Conservation (phyloP, 805 yeast species). For the Kuraishia borneana region DNA sequence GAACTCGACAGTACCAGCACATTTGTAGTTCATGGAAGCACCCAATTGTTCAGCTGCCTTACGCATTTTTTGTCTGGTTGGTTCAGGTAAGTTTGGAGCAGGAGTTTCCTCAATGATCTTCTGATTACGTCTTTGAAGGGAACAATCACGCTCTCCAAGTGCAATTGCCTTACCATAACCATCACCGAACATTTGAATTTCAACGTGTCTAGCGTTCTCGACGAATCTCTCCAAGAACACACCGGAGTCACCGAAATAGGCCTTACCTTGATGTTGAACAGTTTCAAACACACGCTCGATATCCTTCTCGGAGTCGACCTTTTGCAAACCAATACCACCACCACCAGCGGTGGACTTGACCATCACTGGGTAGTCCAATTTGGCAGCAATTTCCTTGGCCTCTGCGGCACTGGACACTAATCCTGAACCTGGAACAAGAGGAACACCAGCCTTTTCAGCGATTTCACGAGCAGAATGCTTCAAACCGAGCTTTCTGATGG, state of each 20-base stretch:
- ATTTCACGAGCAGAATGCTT: slow-evolving; percentile 96
- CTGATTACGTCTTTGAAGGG: slow-evolving; percentile 94
- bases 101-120: slow-evolving; percentile 96
- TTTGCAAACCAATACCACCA: slow-evolving; percentile 96
- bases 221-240: slow-evolving; percentile 92
- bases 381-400: slow-evolving; percentile 65
- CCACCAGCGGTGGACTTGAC: slow-evolving; percentile 98
- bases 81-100: slow-evolving; percentile 83
- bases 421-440: slow-evolving; percentile 96
- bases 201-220: slow-evolving; percentile 92
- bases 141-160: slow-evolving; percentile 94
- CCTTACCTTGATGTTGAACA: slow-evolving; percentile 87
- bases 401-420: slow-evolving; percentile 61
- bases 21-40: slow-evolving; percentile 74
- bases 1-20: slow-evolving; percentile 97
- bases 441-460: slow-evolving; percentile 86
- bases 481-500: slow-evolving; percentile 82
- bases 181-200: slow-evolving; percentile 93
- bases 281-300: slow-evolving; percentile 78
- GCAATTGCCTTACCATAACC: slow-evolving; percentile 91
- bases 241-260: slow-evolving; percentile 92
- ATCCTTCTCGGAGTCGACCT: slow-evolving; percentile 75
- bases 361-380: slow-evolving; percentile 84
- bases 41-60: slow-evolving; percentile 79
- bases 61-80: slow-evolving; percentile 66